A percentile compares a stretch with the other conserved stretches of the same genome.
These are phyloP conservation scores for Trichaptum fuscoviolaceum DNA, from an alignment of 768 basidiomycete species.

Conservation along the genomic window DNA sequence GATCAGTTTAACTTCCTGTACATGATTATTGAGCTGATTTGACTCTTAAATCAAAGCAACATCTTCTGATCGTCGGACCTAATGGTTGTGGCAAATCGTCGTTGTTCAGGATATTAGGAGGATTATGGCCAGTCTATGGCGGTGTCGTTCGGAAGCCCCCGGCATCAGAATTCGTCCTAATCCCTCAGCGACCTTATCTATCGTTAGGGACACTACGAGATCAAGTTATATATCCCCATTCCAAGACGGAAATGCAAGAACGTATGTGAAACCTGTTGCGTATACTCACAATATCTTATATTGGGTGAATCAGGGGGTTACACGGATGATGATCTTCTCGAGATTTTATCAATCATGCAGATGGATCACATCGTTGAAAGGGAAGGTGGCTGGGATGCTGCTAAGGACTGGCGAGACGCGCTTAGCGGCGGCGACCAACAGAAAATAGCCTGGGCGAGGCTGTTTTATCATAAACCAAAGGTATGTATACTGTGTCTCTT, in stretches of 20 bases:
- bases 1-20: constrained; percentile 5
- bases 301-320: constrained; percentile 44
- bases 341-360: constrained; percentile 71
- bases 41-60: constrained; percentile 51
- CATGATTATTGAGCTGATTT: background rate
- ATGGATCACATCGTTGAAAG: constrained; percentile 85
- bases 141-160: constrained; percentile 88
- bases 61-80: constrained; percentile 88
- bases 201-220: constrained; percentile 90
- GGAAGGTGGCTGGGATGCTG: constrained; percentile 92
- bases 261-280: constrained; percentile 41
- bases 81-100: constrained; percentile 95
- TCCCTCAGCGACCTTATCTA: constrained; percentile 96
- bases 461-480: constrained; percentile 95
- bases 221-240: constrained; percentile 95
- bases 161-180: constrained; percentile 84
- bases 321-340: constrained; percentile 68
- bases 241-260: constrained; percentile 68
- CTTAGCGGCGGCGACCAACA: constrained; percentile 96
- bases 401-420: constrained; percentile 91
- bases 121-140: constrained; percentile 87
- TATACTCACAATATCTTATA: background rate
- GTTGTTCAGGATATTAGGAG: constrained; percentile 92
- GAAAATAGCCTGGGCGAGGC: constrained; percentile 92
- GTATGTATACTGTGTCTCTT: constrained; percentile 31